Percentiles rank a stretch among this genome's conserved stretches.
Conservation (phyloP, 2,329 filamentous ascomycete genomes). For the Penicillium decumbens region DNA sequence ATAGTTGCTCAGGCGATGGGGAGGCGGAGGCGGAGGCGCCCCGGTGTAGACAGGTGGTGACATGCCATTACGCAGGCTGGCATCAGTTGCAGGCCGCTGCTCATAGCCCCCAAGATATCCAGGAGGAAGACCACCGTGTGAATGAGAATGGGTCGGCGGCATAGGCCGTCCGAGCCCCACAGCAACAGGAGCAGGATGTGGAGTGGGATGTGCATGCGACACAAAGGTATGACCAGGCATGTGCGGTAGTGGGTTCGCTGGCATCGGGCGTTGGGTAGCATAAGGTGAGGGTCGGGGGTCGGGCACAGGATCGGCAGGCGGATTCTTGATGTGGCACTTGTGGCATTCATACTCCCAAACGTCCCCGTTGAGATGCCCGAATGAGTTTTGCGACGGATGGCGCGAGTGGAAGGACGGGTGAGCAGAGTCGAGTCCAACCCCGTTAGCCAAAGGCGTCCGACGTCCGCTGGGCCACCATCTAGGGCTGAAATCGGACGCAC, state of each 20-base stretch:
- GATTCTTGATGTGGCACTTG: conserved; percentile 58
- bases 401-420: conserved; percentile 27
- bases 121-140: conserved; percentile 23
- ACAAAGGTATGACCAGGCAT: conserved; percentile 29
- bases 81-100: conserved; percentile 31
- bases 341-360: conserved; percentile 61
- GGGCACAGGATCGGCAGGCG: conserved; percentile 22
- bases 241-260: conserved; percentile 27
- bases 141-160: conserved; percentile 26
- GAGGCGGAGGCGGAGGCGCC: conserved; percentile 47
- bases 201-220: conserved; percentile 27
- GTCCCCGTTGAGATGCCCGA: conserved; percentile 30
- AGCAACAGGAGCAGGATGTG: conserved; percentile 22
- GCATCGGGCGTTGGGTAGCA: conserved; percentile 31
- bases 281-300: conserved; percentile 37
- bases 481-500: conserved; percentile 40
- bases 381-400: conserved; percentile 23
- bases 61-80: conserved; percentile 34
- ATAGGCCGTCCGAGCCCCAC: conserved; percentile 28
- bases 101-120: conserved; percentile 38
- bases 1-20: conserved; percentile 52
- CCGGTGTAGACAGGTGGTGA: conserved; percentile 33
- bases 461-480: conserved; percentile 60
- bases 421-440: conserved; percentile 24
- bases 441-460: conserved; percentile 37